Percentiles rank a stretch among this genome's conserved stretches.
phyloP scores from a whole-genome alignment of 2,329 filamentous ascomycete genomes.

The Cryphonectria nitschkei region DNA sequence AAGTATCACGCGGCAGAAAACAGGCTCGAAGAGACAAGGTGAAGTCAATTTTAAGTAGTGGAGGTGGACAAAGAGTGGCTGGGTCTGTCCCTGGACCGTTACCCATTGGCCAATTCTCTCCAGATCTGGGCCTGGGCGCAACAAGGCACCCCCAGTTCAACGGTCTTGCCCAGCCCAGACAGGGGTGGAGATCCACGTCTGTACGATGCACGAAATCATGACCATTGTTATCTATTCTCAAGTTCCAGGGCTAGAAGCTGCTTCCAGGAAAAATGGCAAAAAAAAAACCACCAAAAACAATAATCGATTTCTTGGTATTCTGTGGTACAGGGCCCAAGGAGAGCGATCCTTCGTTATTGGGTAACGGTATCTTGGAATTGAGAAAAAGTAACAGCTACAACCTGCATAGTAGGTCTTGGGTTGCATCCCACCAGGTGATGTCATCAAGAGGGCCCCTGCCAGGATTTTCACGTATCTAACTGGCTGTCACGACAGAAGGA shows the following conservation, averaged over 20 bases:
- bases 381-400: neutral
- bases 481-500: neutral
- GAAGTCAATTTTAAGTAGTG: slow-evolving; percentile 30
- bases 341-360: neutral
- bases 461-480: neutral
- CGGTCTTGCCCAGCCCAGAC: slow-evolving; percentile 3
- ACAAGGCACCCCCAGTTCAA: slow-evolving; percentile 14
- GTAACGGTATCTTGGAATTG: neutral
- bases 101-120: slow-evolving; percentile 25
- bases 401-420: neutral
- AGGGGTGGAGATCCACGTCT: slow-evolving; percentile 15
- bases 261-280: neutral
- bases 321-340: neutral
- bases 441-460: slow-evolving; percentile 10
- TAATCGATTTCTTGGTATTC: neutral
- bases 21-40: slow-evolving; percentile 26
- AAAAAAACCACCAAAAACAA: too few relatives aligned
- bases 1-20: slow-evolving; percentile 17
- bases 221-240: neutral
- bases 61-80: slow-evolving; percentile 21
- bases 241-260: neutral
- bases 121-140: slow-evolving; percentile 9
- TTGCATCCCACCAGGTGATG: slow-evolving; percentile 1
- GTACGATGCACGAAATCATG: neutral
- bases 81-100: slow-evolving; percentile 12